Base-by-base conservation (phyloP, 345 rosid species). In the Stellera chamaejasme region DNA sequence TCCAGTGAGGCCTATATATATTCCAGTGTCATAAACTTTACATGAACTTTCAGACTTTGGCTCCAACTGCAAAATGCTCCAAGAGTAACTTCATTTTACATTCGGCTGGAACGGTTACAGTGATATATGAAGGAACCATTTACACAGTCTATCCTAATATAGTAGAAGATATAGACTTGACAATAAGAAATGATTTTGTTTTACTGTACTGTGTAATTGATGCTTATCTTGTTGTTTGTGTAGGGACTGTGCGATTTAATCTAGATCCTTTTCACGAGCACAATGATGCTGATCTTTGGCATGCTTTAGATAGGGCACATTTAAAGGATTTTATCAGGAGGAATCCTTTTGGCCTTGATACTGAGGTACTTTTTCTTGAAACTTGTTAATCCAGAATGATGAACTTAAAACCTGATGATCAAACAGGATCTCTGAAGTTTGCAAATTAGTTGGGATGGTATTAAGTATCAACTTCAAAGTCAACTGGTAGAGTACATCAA, bases 181-280 rank as follows among this genome's bases (percentile, higher is more conserved):
- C 36, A 28, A 28, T 28, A 28, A 15, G n/a, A n/a, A n/a, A n/a
- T 11, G 36, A 45, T 10, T 27, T 62, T 27, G n/a, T 19, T 36
- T 11, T 5, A 27, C 12, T 26, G 13, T 26, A 52, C 3, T 32
- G 8, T 52, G n/a, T 53, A 50, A 62, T 46, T 56, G 47, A 43
- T 69, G 54, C 41, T 63, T 42, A 54, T 25, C n/a, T 32, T 46
- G 43, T 59, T 11, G 16, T 62, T 52, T 58, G 58, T 63, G 23
- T 61, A 93, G 97, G 99, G 66, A 73, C 86, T 64, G 99, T 89
- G 56, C 68, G 97, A 66, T 87, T 89, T 66, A 93, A 89, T 62
- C 84, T 89, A 43, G 99, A 93, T 52, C 99, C 97, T 12, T 93
- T 93, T 64, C 68, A 63, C 65, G 97, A 93, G 65, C 90, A 86